Conservation (phyloP, 768 basidiomycete genomes). For the Boletus insuetus region DNA sequence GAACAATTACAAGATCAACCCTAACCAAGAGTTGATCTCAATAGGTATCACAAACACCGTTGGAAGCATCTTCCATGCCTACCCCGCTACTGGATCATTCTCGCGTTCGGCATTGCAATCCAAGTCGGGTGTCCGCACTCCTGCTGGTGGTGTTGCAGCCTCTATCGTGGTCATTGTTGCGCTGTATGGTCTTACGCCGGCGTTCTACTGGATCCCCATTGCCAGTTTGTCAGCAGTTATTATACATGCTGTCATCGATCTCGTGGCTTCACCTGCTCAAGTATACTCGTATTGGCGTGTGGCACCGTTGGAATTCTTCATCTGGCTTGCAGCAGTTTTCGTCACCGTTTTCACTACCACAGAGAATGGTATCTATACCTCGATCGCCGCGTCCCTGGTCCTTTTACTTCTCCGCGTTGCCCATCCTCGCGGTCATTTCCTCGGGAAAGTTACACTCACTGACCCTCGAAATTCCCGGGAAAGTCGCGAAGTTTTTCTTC, state of each 20-base stretch:
- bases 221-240: conserved; percentile 90
- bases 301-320: conserved; percentile 88
- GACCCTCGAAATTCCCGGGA: conserved; percentile 34
- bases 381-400: conserved; percentile 73
- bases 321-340: conserved; percentile 83
- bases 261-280: conserved; percentile 80
- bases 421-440: conserved; percentile 84
- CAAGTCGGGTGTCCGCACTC: conserved; percentile 97
- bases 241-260: conserved; percentile 86
- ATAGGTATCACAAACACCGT: conserved; percentile 96
- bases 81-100: conserved; percentile 97
- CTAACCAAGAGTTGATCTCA: conserved; percentile 93
- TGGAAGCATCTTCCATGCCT: conserved; percentile 86
- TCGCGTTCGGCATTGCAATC: conserved; percentile 96
- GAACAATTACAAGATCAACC: conserved; percentile 92
- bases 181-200: conserved; percentile 88
- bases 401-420: conserved; percentile 86
- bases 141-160: conserved; percentile 81
- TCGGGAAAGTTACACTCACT: conserved; percentile 74
- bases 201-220: conserved; percentile 87
- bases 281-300: conserved; percentile 92
- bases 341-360: conserved; percentile 92
- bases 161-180: conserved; percentile 90
- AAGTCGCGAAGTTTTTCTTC: conserved; percentile 80
- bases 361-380: conserved; percentile 89